Base-by-base conservation (phyloP, 768 basidiomycete genomes). In the Suillus spraguei region DNA sequence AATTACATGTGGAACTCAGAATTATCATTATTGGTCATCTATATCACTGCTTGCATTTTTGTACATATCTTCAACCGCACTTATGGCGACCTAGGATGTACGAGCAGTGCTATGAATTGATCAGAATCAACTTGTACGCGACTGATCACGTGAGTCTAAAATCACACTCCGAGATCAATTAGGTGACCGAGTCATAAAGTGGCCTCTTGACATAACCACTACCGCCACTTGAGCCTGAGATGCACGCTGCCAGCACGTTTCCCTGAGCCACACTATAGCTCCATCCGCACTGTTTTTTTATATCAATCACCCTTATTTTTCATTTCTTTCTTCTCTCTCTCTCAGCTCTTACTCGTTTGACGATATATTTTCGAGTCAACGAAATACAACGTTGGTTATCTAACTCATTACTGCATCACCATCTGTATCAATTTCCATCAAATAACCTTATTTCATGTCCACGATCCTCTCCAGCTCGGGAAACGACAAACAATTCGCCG, bases 391-490 rank as follows among this genome's bases (percentile, higher is more conserved):
- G 14, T 56, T 56, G 36, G 50, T 17, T 33, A 52, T 52, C 50
- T 52, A 28, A 28, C 28, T 28, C 28, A 28, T 4, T 28, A 52
- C 50, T 24, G 8, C 22, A 56, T 28, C 38, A 58, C 38, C 24
- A 58, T 39, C 24, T 58, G 55, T 58, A 39, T 39, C 38, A 39
- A 58, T 39, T 58, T 39, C 17, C 38, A 10, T 58, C 24, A 28
- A 58, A 64, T 63, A 53, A 61, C 59, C 49, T 55, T 41, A 35
- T 63, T 64, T 63, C 63, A 60, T 62, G 55, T 39, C 41, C 63
- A 77, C 78, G 76, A 70, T 74, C 14, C 70, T 71, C 50, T 77
- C 77, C 63, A 76, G 73, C 61, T 77, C 76, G n/a, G 63, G 77
- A 78, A 60, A 67, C 69, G 56, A 76, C 76, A 59, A 69, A 71